These are phyloP conservation scores for Saccharomycopsis schoenii DNA, from an alignment of 805 yeast genomes.

Conservation along the genomic window DNA sequence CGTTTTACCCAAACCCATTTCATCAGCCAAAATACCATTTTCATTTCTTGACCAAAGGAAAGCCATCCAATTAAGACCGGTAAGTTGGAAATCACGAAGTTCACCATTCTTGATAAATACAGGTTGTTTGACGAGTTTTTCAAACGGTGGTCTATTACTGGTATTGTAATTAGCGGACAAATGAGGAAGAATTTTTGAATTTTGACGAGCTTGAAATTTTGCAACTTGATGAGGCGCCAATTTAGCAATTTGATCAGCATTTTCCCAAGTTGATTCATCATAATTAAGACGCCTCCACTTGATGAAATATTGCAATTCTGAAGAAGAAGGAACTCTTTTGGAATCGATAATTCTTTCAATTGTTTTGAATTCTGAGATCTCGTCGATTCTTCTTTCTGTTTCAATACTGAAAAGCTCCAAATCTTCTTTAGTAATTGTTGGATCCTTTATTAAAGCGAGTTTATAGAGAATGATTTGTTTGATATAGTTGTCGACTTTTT, in stretches of 20 bases:
- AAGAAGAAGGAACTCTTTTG: constrained; percentile 50
- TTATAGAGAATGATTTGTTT: constrained; percentile 67
- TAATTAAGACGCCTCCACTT: constrained; percentile 92
- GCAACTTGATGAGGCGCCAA: constrained; percentile 78
- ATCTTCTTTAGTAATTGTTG: constrained; percentile 80
- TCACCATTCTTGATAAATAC: constrained; percentile 83
- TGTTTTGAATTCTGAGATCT: constrained; percentile 68
- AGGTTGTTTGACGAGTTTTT: constrained; percentile 80
- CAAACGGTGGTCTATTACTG: constrained; percentile 73
- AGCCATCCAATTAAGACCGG: constrained; percentile 99
- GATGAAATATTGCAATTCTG: constrained; percentile 69
- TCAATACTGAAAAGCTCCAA: constrained; percentile 90
- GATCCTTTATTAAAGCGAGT: constrained; percentile 67
- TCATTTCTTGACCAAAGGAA: constrained; percentile 96
- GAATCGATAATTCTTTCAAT: constrained; percentile 88
- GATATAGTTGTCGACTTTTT: constrained; percentile 84
- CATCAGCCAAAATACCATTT: constrained; percentile 96
- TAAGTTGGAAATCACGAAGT: constrained; percentile 91
- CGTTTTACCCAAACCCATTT: constrained; percentile 97
- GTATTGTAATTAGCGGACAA: constrained; percentile 65
- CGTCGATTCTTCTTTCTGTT: constrained; percentile 74
- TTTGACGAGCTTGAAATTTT: constrained; percentile 68
- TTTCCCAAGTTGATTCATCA: constrained; percentile 96
- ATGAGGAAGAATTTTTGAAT: constrained; percentile 77
- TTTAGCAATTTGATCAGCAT: constrained; percentile 76